A percentile compares a stretch with the other conserved stretches of the same genome.
Conservation (phyloP, 2,329 filamentous ascomycete genomes). For the Epichloe uncinata region DNA sequence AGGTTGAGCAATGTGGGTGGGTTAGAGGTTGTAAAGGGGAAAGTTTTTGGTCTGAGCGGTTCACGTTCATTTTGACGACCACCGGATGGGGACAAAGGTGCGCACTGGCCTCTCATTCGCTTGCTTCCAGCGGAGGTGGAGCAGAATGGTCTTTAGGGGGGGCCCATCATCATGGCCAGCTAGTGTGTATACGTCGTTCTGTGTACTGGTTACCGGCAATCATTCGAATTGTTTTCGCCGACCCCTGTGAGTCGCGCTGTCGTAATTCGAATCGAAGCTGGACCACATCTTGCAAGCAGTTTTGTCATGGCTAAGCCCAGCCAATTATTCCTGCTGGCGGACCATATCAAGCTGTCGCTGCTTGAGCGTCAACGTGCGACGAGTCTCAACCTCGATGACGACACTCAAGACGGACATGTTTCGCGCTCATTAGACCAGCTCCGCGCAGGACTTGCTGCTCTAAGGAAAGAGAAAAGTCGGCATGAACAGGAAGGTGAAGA, state of each 20-base stretch:
- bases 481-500: slow-evolving; percentile 52
- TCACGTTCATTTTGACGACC: background rate
- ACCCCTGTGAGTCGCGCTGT: no score
- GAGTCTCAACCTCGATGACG: slow-evolving; percentile 63
- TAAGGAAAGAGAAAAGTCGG: slow-evolving; percentile 51
- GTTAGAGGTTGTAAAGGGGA: background rate
- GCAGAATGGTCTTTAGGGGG: no score
- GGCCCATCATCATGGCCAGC: no score
- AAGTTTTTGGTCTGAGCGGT: background rate
- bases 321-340: slow-evolving; percentile 83
- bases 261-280: background rate
- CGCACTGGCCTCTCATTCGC: background rate
- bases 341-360: slow-evolving; percentile 92
- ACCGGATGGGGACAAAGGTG: background rate
- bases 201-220: no score
- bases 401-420: slow-evolving; percentile 79
- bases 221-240: no score
- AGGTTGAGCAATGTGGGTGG: background rate
- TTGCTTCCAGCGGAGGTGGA: background rate
- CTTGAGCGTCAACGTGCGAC: slow-evolving; percentile 82
- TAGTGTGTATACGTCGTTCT: no score
- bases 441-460: slow-evolving; percentile 59
- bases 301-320: slow-evolving; percentile 36
- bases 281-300: background rate
- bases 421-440: slow-evolving; percentile 79